Conservation (phyloP, 139 green algal genomes). For the Gonium pectorale region DNA sequence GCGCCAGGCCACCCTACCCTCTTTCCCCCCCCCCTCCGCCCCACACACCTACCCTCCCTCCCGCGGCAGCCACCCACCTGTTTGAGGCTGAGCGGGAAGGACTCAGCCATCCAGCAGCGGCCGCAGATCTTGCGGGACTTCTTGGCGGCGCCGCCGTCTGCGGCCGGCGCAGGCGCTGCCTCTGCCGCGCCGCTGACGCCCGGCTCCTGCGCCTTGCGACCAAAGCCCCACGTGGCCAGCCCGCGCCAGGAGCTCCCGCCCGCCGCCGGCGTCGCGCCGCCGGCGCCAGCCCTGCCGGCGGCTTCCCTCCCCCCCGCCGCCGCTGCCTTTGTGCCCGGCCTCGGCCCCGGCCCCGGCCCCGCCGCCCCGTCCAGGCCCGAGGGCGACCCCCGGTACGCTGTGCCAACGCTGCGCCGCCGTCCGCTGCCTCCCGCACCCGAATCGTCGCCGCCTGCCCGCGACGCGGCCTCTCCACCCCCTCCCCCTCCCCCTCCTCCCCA, state of each 20-base stretch:
- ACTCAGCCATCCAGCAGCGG: conserved; percentile 78
- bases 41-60: not conserved
- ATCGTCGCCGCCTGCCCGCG: no score
- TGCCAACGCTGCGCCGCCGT: no score
- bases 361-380: no score
- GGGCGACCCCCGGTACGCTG: no score
- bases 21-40: no score
- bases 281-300: not conserved
- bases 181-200: not conserved
- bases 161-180: not conserved
- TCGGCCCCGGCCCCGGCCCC: not conserved
- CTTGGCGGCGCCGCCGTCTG: not conserved
- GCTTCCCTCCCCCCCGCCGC: not conserved
- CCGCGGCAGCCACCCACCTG: conserved; percentile 13
- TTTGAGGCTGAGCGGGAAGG: conserved; percentile 76
- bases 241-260: not conserved
- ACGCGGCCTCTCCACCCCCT: no score
- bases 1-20: no score
- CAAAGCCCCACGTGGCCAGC: not conserved
- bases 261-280: not conserved
- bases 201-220: not conserved
- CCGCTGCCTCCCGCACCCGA: no score
- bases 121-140: conserved; percentile 52
- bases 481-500: not conserved
- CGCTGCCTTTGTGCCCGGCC: not conserved